Evolutionary conservation across 2,329 filamentous ascomycete species (phyloP).

Genomic region (Claviceps sorghi): DNA sequence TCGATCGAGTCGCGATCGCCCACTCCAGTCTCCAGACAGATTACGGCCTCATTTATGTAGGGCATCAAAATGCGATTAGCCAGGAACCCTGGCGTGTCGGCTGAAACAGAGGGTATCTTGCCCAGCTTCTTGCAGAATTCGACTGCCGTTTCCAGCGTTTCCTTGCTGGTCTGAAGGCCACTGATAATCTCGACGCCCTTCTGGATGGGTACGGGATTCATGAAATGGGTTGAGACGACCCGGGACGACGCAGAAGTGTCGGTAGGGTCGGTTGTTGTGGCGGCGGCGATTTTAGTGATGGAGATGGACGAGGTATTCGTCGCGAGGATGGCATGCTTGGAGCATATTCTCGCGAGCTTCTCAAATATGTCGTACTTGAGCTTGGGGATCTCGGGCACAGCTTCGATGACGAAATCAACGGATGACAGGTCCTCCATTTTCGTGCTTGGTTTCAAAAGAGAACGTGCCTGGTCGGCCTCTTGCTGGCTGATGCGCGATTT

Average conservation of each 20-base stretch:
- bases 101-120: conserved; percentile 76
- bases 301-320: conserved; percentile 99
- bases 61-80: conserved; percentile 97
- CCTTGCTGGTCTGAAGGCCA: conserved; percentile 75
- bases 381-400: conserved; percentile 78
- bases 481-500: conserved; percentile 76
- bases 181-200: conserved; percentile 97
- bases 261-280: conserved; percentile 62
- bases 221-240: conserved; percentile 93
- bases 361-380: conserved; percentile 83
- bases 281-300: conserved; percentile 87
- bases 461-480: conserved; percentile 59
- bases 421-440: conserved; percentile 61
- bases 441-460: conserved; percentile 54
- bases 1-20: conserved; percentile 87
- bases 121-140: conserved; percentile 85
- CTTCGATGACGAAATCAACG: conserved; percentile 97
- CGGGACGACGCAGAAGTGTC: conserved; percentile 71
- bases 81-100: conserved; percentile 84
- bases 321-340: conserved; percentile 75
- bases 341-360: conserved; percentile 65
- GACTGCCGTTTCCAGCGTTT: conserved; percentile 69
- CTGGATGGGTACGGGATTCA: conserved; percentile 96
- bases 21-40: conserved; percentile 87
- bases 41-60: conserved; percentile 96